phyloP scores from a whole-genome alignment of 2,329 filamentous ascomycete species.

The Xylaria hypoxylon region DNA sequence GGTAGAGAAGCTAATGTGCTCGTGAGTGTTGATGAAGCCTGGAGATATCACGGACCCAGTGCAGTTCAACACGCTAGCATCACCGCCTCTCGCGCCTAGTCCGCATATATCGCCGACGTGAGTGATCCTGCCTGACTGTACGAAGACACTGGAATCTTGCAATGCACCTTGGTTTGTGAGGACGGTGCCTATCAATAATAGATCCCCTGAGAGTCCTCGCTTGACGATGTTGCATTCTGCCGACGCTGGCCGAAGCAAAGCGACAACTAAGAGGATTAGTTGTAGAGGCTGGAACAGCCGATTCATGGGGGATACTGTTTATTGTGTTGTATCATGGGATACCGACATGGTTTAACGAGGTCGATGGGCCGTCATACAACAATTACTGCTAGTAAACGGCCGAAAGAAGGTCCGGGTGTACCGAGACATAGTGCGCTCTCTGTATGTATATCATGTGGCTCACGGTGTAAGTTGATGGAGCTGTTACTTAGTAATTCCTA shows the following conservation, averaged over 20 bases:
- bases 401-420: background rate
- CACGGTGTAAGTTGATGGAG: too few species aligned
- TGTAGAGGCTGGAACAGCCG: constrained; percentile 2
- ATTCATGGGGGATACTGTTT: constrained; percentile 5
- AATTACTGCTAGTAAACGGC: too few species aligned
- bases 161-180: constrained; percentile 51
- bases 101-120: constrained; percentile 38
- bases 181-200: constrained; percentile 57
- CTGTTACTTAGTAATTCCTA: too few species aligned
- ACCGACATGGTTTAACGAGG: background rate
- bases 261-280: background rate
- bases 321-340: background rate
- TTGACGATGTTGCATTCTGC: constrained; percentile 35
- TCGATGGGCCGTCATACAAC: background rate
- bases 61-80: constrained; percentile 44
- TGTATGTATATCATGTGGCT: too few species aligned
- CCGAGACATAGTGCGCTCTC: too few species aligned
- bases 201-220: constrained; percentile 33
- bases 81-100: constrained; percentile 4
- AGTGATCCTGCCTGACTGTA: constrained; percentile 45
- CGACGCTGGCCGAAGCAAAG: constrained; percentile 19
- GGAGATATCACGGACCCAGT: constrained; percentile 46
- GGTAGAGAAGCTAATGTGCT: constrained; percentile 48
- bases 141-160: constrained; percentile 42
- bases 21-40: constrained; percentile 50